Evolutionary conservation across 768 basidiomycete genomes (phyloP).

Genomic region (Chalciporus sphaerocephalus): DNA sequence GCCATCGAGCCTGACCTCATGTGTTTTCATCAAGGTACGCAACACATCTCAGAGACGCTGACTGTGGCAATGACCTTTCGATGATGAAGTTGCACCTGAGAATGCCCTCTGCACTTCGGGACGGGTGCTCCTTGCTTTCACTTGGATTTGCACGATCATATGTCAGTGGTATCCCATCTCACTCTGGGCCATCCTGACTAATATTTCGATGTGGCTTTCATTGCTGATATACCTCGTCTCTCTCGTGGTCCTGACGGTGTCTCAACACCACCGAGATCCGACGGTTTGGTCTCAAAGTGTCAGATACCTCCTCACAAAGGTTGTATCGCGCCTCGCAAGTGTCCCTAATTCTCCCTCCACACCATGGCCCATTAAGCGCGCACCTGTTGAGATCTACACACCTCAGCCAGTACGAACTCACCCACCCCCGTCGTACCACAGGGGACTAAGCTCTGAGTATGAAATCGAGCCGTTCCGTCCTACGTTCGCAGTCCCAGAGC

Average conservation of each 20-base stretch:
- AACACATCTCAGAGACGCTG: background rate
- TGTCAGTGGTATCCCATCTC: slow-evolving; percentile 32
- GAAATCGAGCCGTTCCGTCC: slow-evolving; percentile 46
- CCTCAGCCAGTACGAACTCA: slow-evolving; percentile 40
- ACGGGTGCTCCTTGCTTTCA: slow-evolving; percentile 53
- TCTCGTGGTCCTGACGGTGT: slow-evolving; percentile 42
- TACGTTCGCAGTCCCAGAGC: slow-evolving; percentile 18
- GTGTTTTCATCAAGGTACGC: slow-evolving; percentile 35
- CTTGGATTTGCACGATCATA: slow-evolving; percentile 46
- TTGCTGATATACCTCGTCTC: slow-evolving; percentile 57
- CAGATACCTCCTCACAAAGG: slow-evolving; percentile 39
- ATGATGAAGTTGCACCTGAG: background rate
- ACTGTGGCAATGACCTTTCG: background rate
- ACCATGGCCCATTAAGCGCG: slow-evolving; percentile 35
- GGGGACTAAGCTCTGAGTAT: slow-evolving; percentile 41
- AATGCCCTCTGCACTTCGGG: slow-evolving; percentile 45
- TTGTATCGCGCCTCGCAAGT: slow-evolving; percentile 30
- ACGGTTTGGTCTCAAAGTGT: slow-evolving; percentile 50
- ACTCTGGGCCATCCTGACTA: background rate
- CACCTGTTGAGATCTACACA: slow-evolving; percentile 37
- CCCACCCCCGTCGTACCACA: slow-evolving; percentile 30
- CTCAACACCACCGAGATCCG: slow-evolving; percentile 41
- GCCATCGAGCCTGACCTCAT: slow-evolving; percentile 33
- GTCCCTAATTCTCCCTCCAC: slow-evolving; percentile 34
- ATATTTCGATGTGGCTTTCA: slow-evolving; percentile 22